Percentiles rank a stretch among this genome's conserved stretches.
phyloP scores from a whole-genome alignment of 371 early-diverging fungal species.

The Lichtheimia ornata region DNA sequence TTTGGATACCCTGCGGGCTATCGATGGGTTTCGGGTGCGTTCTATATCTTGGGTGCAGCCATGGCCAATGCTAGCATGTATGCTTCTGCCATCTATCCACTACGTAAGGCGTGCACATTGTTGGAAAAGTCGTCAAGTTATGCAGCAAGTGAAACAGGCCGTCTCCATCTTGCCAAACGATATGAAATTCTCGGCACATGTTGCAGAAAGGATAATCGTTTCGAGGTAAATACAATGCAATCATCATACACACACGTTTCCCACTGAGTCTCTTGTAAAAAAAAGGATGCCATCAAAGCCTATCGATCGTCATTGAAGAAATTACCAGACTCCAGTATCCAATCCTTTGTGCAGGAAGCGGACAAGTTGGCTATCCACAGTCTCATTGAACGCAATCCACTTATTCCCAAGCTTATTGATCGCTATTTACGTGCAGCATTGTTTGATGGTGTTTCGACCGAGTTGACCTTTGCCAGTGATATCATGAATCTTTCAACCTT shows the following conservation, averaged over 20 bases:
- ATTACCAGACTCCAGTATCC: slow-evolving; percentile 26
- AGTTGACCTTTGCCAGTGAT: slow-evolving; percentile 27
- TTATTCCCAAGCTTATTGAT: slow-evolving; percentile 44
- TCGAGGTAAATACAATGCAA: slow-evolving; percentile 19
- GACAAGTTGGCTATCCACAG: slow-evolving; percentile 21
- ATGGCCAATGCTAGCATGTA: slow-evolving; percentile 26
- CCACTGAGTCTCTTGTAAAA: not conserved
- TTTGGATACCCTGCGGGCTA: slow-evolving; percentile 28
- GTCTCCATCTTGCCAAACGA: slow-evolving; percentile 42
- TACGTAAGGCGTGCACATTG: slow-evolving; percentile 37
- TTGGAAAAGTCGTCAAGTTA: slow-evolving; percentile 31
- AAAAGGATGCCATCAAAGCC: slow-evolving; percentile 25
- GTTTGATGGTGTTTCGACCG: slow-evolving; percentile 21
- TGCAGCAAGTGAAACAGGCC: slow-evolving; percentile 23
- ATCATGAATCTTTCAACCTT: slow-evolving; percentile 20
- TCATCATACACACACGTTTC: not conserved
- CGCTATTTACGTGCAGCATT: slow-evolving; percentile 37
- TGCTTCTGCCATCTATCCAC: slow-evolving; percentile 28
- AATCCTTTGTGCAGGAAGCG: slow-evolving; percentile 27
- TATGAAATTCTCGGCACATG: slow-evolving; percentile 41
- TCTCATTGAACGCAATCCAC: slow-evolving; percentile 24
- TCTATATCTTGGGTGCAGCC: slow-evolving; percentile 35
- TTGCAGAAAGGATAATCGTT: slow-evolving; percentile 30
- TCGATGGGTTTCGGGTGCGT: slow-evolving; percentile 38
- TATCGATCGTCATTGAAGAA: slow-evolving; percentile 33